phyloP scores from a whole-genome alignment of 1,284 basidiomycete genomes.

The Microstroma glucosiphilum region DNA sequence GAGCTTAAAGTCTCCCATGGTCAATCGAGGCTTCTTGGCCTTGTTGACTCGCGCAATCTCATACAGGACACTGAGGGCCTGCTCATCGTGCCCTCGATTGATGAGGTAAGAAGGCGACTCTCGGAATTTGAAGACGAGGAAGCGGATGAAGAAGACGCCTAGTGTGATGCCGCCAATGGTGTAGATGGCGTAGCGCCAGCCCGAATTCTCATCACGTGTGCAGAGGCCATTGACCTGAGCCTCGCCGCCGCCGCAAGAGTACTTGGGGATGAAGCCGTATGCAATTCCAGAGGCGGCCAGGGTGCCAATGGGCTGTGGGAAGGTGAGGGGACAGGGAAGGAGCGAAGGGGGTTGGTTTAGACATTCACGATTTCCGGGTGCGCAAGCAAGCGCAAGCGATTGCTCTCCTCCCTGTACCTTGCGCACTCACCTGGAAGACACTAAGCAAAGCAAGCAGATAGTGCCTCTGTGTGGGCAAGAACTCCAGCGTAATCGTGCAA shows the following conservation, averaged over 20 bases:
- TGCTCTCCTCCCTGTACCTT: too few relatives aligned
- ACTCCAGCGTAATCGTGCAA: slow-evolving; percentile 40
- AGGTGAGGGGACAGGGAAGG: slow-evolving; percentile 32
- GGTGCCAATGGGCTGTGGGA: slow-evolving; percentile 39
- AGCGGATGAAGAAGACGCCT: slow-evolving; percentile 41
- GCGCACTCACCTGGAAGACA: slow-evolving; percentile 8
- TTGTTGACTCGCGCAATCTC: slow-evolving; percentile 46
- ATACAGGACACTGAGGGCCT: slow-evolving; percentile 29
- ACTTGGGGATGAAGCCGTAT: slow-evolving; percentile 38
- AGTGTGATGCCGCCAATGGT: slow-evolving; percentile 44
- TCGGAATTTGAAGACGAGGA: slow-evolving; percentile 38
- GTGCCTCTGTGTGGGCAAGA: slow-evolving; percentile 30
- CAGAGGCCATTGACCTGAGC: slow-evolving; percentile 16
- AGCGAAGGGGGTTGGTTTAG: slow-evolving; percentile 20
- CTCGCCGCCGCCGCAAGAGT: slow-evolving; percentile 23
- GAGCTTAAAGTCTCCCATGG: slow-evolving; percentile 50
- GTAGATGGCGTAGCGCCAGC: slow-evolving; percentile 46
- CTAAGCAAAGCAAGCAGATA: slow-evolving; percentile 35
- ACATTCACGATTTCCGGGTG: neutral
- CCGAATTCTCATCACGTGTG: slow-evolving; percentile 32
- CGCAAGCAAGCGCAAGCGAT: too few relatives aligned
- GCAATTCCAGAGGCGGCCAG: slow-evolving; percentile 38
- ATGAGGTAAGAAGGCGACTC: slow-evolving; percentile 46
- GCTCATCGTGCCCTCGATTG: slow-evolving; percentile 30
- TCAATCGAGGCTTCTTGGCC: slow-evolving; percentile 47